phyloP scores from a whole-genome alignment of 1,139 yeast species.

The Zygosaccharomyces pseudobailii region DNA sequence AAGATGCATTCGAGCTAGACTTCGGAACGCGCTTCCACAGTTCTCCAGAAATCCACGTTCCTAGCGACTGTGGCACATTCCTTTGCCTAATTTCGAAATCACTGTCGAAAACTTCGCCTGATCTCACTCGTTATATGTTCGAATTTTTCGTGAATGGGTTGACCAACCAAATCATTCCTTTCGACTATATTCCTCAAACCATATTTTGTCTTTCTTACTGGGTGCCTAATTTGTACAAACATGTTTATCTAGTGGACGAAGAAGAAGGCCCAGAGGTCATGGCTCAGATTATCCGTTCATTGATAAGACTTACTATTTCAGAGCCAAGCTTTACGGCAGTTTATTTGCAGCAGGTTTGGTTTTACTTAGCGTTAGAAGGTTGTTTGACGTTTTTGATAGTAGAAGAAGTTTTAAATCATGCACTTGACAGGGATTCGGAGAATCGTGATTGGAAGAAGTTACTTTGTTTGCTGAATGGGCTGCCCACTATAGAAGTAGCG shows the following conservation, averaged over 20 bases:
- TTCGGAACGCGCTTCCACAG: conserved; percentile 55
- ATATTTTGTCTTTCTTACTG: conserved; percentile 66
- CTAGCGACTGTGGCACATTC: conserved; percentile 63
- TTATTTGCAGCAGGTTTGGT: conserved; percentile 66
- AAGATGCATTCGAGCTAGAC: conserved; percentile 55
- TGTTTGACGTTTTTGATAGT: conserved; percentile 54
- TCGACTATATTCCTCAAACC: conserved; percentile 23
- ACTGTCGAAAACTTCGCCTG: conserved; percentile 54
- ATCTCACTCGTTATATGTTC: conserved; percentile 45
- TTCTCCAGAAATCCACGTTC: conserved; percentile 65
- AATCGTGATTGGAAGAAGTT: conserved; percentile 63
- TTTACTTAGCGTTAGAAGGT: conserved; percentile 57
- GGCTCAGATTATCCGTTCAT: conserved; percentile 56
- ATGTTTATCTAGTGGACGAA: conserved; percentile 51
- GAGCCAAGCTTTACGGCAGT: conserved; percentile 42
- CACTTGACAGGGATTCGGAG: conserved; percentile 71
- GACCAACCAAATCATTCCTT: conserved; percentile 21
- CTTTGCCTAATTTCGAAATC: conserved; percentile 56
- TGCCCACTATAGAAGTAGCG: conserved; percentile 71
- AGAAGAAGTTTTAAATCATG: conserved; percentile 69
- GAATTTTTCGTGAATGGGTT: conserved; percentile 28
- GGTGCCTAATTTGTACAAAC: conserved; percentile 62
- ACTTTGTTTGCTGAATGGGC: conserved; percentile 54
- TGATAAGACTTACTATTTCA: conserved; percentile 53
- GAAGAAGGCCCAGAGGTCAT: conserved; percentile 58